A percentile compares a stretch with the other conserved stretches of the same genome.
phyloP scores from a whole-genome alignment of 768 basidiomycete genomes.

The Baorangia bicolor region DNA sequence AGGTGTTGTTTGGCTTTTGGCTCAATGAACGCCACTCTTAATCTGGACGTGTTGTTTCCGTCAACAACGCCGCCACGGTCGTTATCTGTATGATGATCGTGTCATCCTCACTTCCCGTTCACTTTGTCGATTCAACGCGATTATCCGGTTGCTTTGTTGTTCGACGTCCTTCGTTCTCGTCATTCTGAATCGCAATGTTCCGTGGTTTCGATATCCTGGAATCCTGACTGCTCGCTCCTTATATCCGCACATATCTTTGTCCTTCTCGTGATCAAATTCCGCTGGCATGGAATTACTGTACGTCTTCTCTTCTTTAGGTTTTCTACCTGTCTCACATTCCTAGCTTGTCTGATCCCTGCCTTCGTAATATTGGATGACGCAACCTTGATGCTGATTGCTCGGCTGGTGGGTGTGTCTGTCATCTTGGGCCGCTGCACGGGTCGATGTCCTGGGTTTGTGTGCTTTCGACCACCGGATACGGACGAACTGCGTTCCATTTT shows the following conservation, averaged over 20 bases:
- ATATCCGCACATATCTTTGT: not conserved
- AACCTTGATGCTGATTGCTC: not conserved
- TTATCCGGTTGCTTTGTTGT: not conserved
- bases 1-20: not conserved
- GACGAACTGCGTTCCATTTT: not conserved
- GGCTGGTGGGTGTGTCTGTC: not conserved
- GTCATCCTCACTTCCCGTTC: not conserved
- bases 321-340: conserved; percentile 1
- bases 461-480: not conserved
- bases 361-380: not conserved
- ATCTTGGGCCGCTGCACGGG: not conserved
- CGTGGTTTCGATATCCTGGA: not conserved
- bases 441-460: not conserved
- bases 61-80: conserved; percentile 2
- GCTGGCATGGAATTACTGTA: conserved; percentile 5
- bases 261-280: not conserved
- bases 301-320: not conserved
- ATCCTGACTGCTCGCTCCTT: not conserved
- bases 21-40: not conserved
- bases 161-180: not conserved
- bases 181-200: not conserved
- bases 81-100: not conserved
- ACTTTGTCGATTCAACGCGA: not conserved
- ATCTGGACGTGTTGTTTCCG: not conserved
- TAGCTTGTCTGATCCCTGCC: not conserved